Percentiles rank a stretch among this genome's conserved stretches.
These are phyloP conservation scores for Lentithecium fluviatile DNA, from an alignment of 495 filamentous ascomycete species.

Conservation along the genomic window DNA sequence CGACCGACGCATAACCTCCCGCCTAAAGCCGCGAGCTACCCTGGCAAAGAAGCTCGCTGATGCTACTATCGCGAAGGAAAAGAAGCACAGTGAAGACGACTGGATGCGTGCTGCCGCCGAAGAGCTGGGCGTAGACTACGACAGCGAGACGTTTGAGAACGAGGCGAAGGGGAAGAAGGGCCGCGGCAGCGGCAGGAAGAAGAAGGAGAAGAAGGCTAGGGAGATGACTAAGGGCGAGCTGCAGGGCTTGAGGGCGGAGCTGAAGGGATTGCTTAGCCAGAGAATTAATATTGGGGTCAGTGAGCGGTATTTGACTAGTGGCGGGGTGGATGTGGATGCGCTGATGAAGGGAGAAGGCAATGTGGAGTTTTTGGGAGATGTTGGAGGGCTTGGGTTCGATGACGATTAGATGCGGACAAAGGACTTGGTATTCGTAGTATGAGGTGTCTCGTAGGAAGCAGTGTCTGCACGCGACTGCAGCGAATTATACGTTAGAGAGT, in stretches of 20 bases:
- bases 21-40: slow-evolving; percentile 68
- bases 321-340: slow-evolving; percentile 77
- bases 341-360: slow-evolving; percentile 63
- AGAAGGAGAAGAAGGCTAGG: slow-evolving; percentile 69
- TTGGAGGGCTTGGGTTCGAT: slow-evolving; percentile 54
- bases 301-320: slow-evolving; percentile 80
- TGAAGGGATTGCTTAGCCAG: slow-evolving; percentile 66
- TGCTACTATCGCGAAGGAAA: slow-evolving; percentile 78
- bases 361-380: slow-evolving; percentile 61
- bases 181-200: slow-evolving; percentile 65
- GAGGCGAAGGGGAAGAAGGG: slow-evolving; percentile 60
- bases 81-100: slow-evolving; percentile 74
- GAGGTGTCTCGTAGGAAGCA: no score
- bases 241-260: slow-evolving; percentile 57
- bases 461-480: no score
- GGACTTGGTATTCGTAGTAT: no score
- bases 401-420: slow-evolving; percentile 6
- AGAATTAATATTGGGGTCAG: slow-evolving; percentile 89
- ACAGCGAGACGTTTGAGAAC: slow-evolving; percentile 76
- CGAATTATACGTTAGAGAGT: no score
- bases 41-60: slow-evolving; percentile 86
- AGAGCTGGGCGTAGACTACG: slow-evolving; percentile 90
- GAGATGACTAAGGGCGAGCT: slow-evolving; percentile 70
- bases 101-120: slow-evolving; percentile 84
- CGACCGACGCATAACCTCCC: slow-evolving; percentile 72